Conservation (phyloP, 192 early-diverging fungal genomes). For the Linnemannia zychae region DNA sequence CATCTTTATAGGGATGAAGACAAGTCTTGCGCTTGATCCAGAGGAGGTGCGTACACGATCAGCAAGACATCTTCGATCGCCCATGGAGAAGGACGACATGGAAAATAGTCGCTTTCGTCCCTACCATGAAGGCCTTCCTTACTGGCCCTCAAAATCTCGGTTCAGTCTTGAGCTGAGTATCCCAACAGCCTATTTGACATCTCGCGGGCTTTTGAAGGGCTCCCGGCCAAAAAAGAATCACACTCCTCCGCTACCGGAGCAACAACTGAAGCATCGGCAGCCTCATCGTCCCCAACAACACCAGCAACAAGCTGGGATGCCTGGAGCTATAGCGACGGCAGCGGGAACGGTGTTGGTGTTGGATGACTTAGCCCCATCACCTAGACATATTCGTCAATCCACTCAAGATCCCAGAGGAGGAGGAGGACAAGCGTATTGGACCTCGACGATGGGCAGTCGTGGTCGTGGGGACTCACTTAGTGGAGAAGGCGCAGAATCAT, state of each 20-base stretch:
- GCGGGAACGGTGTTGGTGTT: not conserved
- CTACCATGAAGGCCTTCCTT: slow-evolving; percentile 26
- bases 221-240: not conserved
- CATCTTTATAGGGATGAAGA: slow-evolving; percentile 36
- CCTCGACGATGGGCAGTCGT: not conserved
- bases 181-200: slow-evolving; percentile 47
- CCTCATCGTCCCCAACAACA: not conserved
- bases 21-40: slow-evolving; percentile 43
- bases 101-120: slow-evolving; percentile 1
- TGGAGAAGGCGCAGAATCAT: not conserved
- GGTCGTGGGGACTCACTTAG: not conserved
- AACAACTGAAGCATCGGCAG: not conserved
- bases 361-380: not conserved
- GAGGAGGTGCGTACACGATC: slow-evolving; percentile 31
- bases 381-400: not conserved
- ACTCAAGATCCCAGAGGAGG: not conserved
- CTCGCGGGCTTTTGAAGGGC: slow-evolving; percentile 39
- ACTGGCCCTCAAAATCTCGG: slow-evolving; percentile 44
- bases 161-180: slow-evolving; percentile 46
- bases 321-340: not conserved
- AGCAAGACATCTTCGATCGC: slow-evolving; percentile 22
- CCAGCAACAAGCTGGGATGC: not conserved
- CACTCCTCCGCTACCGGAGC: not conserved
- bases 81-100: not conserved
- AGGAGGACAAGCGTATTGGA: not conserved